Evolutionary conservation across 257 asterid species (phyloP), one percentile per base, ranked within the genome.

Genomic region (Nemophila menziesii): DNA sequence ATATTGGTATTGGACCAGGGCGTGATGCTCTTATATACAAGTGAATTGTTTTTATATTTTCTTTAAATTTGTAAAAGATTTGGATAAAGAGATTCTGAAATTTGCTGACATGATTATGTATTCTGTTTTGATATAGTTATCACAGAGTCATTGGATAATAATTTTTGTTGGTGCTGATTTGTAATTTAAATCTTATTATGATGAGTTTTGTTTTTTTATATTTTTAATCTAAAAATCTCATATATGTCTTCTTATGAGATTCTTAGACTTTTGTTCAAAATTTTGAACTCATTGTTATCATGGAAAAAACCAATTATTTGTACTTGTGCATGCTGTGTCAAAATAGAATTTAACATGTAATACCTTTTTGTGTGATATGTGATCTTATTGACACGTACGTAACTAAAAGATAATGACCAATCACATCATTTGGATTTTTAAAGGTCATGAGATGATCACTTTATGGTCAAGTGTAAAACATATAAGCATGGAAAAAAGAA

Each of bases 11-110:
- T 15, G 99, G 99, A 37, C 96, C 99, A 4, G 92, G 96, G 17
- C 96, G 96, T 1, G 96, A 90, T 49, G 93, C 99, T 45, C 93
- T 90, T 18, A 81, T 90, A 51, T 85, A 90, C 86, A 90, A 81
- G 59, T 87, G 62, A 74, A 44, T 33, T 22, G 22, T 45, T 8
- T 18, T 24, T 17, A 41, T 5, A 8, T 18, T 41, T 41, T 11
- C 46, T 9, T 29, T 29, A 2, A n/a, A n/a, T n/a, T n/a, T n/a
- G n/a, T n/a, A n/a, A n/a, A n/a, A 7, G 7, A 29, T 29, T 10
- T 29, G 12, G 8, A 29, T 29, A 13, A 29, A 29, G 36, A 29
- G 36, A 29, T 29, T 29, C 36, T n/a, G n/a, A 29, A 29, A 29
- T 5, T 29, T 29, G 5, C 36, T 7, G 9, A 29, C 36, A 29